A percentile compares a stretch with the other conserved stretches of the same genome.
phyloP scores from a whole-genome alignment of 768 basidiomycete species.

The Agrocybe praecox region DNA sequence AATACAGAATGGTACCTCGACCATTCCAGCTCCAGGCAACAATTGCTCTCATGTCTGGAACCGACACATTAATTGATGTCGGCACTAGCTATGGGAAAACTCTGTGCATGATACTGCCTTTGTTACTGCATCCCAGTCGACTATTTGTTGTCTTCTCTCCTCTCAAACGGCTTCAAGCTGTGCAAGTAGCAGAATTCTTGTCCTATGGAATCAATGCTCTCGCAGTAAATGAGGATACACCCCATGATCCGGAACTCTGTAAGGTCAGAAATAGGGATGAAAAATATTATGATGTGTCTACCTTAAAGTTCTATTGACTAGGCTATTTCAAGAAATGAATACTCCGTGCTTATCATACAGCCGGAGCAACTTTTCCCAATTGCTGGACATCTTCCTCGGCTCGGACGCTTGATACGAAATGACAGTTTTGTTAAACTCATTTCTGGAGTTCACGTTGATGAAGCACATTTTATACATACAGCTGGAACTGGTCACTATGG shows the following conservation, averaged over 20 bases:
- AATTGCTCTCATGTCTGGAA: too few species aligned
- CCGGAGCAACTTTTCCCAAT: constrained; percentile 18
- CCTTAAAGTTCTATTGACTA: too few species aligned
- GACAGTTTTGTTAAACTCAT: not conserved
- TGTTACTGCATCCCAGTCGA: too few species aligned
- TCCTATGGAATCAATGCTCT: constrained; percentile 8
- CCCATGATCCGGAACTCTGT: constrained; percentile 11
- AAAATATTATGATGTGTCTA: too few species aligned
- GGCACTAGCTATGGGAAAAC: too few species aligned
- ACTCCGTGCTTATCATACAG: constrained; percentile 17
- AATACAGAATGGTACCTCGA: too few species aligned
- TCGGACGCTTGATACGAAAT: not conserved
- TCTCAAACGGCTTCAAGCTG: not conserved
- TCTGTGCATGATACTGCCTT: too few species aligned
- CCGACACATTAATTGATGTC: too few species aligned
- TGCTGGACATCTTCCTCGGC: constrained; percentile 14
- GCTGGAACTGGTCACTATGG: constrained; percentile 23
- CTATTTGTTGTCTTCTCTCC: too few species aligned
- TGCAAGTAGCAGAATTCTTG: constrained; percentile 12
- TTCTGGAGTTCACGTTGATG: constrained; percentile 14
- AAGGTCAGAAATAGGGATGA: not conserved
- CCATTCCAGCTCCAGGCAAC: too few species aligned
- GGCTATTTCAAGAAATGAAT: not conserved
- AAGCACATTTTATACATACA: constrained; percentile 23
- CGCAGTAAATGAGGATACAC: constrained; percentile 21